Evolutionary conservation across 2,329 filamentous ascomycete genomes (phyloP).

Genomic region (Raffaelea deltoideospora): DNA sequence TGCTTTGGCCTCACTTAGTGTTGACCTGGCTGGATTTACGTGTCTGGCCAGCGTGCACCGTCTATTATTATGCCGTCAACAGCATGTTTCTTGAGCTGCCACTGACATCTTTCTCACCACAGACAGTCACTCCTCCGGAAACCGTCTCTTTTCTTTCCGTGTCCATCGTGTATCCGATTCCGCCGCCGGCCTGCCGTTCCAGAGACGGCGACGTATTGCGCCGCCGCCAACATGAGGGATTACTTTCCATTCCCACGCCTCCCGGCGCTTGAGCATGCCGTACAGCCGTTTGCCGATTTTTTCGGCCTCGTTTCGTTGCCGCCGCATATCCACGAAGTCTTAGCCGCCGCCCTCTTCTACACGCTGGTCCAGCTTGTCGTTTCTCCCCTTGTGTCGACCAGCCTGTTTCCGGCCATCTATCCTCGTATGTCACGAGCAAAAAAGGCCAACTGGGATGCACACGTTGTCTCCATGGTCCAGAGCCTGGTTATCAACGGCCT

Average conservation of each 20-base stretch:
- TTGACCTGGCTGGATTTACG: too few relatives aligned
- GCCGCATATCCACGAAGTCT: constrained; percentile 62
- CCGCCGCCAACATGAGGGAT: constrained; percentile 49
- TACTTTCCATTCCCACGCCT: constrained; percentile 51
- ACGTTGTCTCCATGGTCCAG: constrained; percentile 73
- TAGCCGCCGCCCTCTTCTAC: constrained; percentile 53
- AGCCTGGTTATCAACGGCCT: constrained; percentile 55
- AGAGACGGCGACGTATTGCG: too few relatives aligned
- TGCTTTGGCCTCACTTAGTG: too few relatives aligned
- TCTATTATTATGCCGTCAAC: too few relatives aligned
- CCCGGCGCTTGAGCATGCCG: constrained; percentile 38
- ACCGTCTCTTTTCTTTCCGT: too few relatives aligned
- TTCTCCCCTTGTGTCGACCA: constrained; percentile 50
- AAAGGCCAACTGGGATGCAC: constrained; percentile 70
- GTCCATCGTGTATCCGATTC: too few relatives aligned
- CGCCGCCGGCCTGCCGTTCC: too few relatives aligned
- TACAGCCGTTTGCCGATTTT: constrained; percentile 49
- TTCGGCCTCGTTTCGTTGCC: constrained; percentile 51
- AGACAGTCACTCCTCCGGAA: too few relatives aligned
- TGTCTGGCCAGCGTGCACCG: too few relatives aligned
- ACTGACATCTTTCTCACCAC: too few relatives aligned
- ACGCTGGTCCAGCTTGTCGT: constrained; percentile 49
- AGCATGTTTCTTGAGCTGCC: too few relatives aligned
- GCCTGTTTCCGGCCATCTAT: constrained; percentile 50
- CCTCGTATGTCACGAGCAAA: constrained; percentile 43